These are phyloP conservation scores for Bjerkandera adusta DNA, from an alignment of 1,284 basidiomycete genomes.

Conservation along the genomic window DNA sequence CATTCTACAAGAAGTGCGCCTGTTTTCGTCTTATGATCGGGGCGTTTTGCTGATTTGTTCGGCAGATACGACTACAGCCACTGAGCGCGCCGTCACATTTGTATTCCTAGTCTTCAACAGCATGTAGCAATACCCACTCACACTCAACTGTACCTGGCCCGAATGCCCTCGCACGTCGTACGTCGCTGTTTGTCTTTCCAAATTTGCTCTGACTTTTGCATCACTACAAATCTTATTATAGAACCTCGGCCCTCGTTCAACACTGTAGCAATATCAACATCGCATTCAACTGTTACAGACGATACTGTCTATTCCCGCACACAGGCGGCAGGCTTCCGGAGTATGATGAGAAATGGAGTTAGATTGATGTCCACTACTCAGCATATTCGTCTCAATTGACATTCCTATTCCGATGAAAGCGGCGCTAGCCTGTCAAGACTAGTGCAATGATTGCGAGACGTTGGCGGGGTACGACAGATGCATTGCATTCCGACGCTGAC, in stretches of 20 bases:
- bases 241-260: too few species aligned
- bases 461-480: too few species aligned
- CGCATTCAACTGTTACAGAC: too few species aligned
- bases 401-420: too few species aligned
- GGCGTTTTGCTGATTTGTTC: not conserved
- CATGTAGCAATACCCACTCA: not conserved
- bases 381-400: too few species aligned
- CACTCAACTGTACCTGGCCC: slow-evolving; percentile 8
- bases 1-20: slow-evolving; percentile 84
- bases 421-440: too few species aligned
- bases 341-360: too few species aligned
- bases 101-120: not conserved
- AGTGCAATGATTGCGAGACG: too few species aligned
- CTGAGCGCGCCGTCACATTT: slow-evolving; percentile 22
- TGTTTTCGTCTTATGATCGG: slow-evolving; percentile 5
- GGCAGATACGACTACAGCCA: slow-evolving; percentile 71
- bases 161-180: too few species aligned
- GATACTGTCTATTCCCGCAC: too few species aligned
- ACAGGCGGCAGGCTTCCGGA: too few species aligned
- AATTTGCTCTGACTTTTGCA: not conserved
- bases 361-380: too few species aligned
- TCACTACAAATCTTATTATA: not conserved
- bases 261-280: not conserved
- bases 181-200: slow-evolving; percentile 3
- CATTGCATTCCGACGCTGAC: slow-evolving; percentile 1